phyloP scores from a whole-genome alignment of 148 eudicot genomes.

The Fagopyrum tataricum region DNA sequence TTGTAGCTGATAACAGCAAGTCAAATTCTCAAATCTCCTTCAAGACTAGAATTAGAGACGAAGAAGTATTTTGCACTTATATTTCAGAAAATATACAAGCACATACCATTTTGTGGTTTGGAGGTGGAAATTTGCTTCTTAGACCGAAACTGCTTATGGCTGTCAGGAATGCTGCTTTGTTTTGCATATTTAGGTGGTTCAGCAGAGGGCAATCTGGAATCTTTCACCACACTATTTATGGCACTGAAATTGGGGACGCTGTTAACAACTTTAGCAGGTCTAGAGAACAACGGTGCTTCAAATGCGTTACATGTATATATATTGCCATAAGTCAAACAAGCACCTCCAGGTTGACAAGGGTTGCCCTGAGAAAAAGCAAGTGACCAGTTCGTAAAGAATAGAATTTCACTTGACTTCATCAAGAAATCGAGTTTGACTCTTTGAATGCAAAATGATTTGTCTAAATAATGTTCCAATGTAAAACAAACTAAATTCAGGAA shows the following conservation, averaged over 20 bases:
- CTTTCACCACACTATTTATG: constrained; percentile 12
- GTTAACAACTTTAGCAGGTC: constrained; percentile 28
- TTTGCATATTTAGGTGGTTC: constrained; percentile 43
- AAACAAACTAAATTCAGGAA: neutral
- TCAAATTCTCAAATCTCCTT: neutral
- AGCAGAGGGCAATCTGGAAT: constrained; percentile 19
- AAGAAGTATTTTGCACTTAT: neutral
- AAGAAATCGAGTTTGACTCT: neutral
- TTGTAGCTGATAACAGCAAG: neutral
- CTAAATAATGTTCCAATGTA: neutral
- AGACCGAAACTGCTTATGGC: constrained; percentile 17
- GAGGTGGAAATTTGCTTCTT: constrained; percentile 16
- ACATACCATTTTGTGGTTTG: constrained; percentile 29
- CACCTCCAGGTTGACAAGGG: constrained; percentile 21
- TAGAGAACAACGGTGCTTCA: constrained; percentile 46
- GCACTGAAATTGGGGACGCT: constrained; percentile 13
- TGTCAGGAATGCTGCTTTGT: constrained; percentile 21
- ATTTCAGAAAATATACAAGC: neutral
- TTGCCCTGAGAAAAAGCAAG: constrained; percentile 23
- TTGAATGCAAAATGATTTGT: neutral
- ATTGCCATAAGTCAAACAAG: constrained; percentile 17
- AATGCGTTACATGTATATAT: constrained; percentile 14
- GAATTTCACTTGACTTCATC: neutral
- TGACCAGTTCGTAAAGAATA: neutral
- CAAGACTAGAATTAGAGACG: neutral